Evolutionary conservation across 495 filamentous ascomycete species (phyloP), one percentile per base, ranked within the genome.

Genomic region (Haplographium delicatum): DNA sequence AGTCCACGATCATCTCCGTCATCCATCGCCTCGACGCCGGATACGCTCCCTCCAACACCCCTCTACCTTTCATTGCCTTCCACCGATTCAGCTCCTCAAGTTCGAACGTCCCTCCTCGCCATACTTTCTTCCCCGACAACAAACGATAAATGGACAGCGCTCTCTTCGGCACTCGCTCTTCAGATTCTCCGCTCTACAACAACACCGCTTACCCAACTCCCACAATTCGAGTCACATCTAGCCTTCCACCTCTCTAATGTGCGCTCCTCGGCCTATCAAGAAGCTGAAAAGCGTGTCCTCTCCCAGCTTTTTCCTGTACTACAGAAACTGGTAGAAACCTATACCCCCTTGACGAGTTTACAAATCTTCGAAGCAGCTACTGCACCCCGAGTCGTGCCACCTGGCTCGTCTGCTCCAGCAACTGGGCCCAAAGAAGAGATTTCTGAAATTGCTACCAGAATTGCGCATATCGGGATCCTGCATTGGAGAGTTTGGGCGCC

Each of bases 401-500:
- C 37, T 20, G 20, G 5, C 13, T 10, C 22, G 5, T 0, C 20
- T 13, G 5, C 23, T 5, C 41, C 26, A 20, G 3, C 10, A 2
- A 27, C 2, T 25, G 50, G 41, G 11, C 7, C 43, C 4, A 52
- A 52, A 18, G 45, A 57, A 6, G 51, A 58, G 37, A 47, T 60
- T 24, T 30, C 80, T 38, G 81, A 88, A 44, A 79, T 91, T 59
- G 80, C 85, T 1, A 81, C 78, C 49, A 81, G 85, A 24, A 70
- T 93, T 31, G 82, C 88, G 9, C 90, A 94, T 57, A 78, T 96
- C 34, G 80, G 82, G 7, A 74, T 89, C 16, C 66, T 95, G 19
- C 89, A 96, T 64, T 96, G 89, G 89, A 74, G 84, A 42, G 83
- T 94, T 2, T 96, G 89, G 89, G 83, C 79, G 5, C 80, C 81